Conservation (phyloP, 768 basidiomycete genomes). For the Trametes cingulata region DNA sequence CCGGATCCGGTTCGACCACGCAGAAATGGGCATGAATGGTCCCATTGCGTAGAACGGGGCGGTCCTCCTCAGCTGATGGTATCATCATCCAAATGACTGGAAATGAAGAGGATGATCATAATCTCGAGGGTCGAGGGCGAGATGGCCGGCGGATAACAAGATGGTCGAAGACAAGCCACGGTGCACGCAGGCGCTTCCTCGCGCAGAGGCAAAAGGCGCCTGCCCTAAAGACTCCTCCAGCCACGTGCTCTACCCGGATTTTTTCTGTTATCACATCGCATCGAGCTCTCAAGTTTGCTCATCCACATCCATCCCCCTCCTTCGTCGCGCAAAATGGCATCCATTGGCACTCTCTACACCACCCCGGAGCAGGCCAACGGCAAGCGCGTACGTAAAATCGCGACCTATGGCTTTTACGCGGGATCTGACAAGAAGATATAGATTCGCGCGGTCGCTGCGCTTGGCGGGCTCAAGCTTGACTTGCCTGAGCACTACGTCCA, state of each 20-base stretch:
- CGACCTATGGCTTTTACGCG: background rate
- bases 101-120: background rate
- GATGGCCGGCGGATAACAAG: slow-evolving; percentile 12
- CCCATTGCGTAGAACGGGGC: no score
- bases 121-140: background rate
- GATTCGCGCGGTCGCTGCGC: slow-evolving; percentile 60
- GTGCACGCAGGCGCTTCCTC: background rate
- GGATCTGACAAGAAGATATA: slow-evolving; percentile 20
- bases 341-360: slow-evolving; percentile 68
- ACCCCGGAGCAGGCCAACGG: slow-evolving; percentile 42
- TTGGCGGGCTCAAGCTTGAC: slow-evolving; percentile 59
- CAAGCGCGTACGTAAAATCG: slow-evolving; percentile 46
- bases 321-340: slow-evolving; percentile 45
- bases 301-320: slow-evolving; percentile 31
- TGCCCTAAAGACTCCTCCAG: slow-evolving; percentile 9
- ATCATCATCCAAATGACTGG: no score
- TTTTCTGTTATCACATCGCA: slow-evolving; percentile 22
- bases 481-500: slow-evolving; percentile 56
- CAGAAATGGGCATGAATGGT: background rate
- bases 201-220: background rate
- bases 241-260: slow-evolving; percentile 14
- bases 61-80: background rate
- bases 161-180: background rate
- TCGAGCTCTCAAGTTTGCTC: slow-evolving; percentile 10
- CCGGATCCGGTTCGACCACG: no score